Evolutionary conservation across 1,284 basidiomycete genomes (phyloP).

Genomic region (Albatrellus sp.): DNA sequence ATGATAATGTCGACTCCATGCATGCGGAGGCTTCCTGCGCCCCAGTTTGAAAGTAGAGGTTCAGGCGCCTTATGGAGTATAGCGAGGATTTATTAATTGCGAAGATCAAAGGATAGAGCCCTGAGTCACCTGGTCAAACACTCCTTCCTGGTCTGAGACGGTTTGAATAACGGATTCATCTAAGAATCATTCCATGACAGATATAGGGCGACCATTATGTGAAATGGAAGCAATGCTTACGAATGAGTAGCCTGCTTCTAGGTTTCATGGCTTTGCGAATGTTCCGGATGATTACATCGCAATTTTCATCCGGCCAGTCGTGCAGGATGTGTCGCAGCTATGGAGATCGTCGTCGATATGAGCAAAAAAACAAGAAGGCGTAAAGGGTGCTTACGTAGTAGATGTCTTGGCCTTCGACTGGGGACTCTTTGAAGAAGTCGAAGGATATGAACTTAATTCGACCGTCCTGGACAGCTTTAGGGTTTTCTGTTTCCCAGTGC

Average conservation of each 20-base stretch:
- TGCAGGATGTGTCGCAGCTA: slow-evolving; percentile 2
- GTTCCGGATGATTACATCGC: neutral
- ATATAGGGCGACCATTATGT: too few species aligned
- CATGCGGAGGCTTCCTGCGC: neutral
- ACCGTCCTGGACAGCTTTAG: neutral
- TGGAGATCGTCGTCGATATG: too few species aligned
- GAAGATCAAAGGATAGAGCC: neutral
- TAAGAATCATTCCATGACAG: neutral
- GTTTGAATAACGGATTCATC: slow-evolving; percentile 1
- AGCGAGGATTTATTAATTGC: neutral
- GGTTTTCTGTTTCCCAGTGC: neutral
- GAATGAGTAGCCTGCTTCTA: slow-evolving; percentile 1
- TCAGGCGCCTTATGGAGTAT: neutral
- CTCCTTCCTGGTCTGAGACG: too few species aligned
- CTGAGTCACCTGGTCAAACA: neutral
- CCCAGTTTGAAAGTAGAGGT: slow-evolving; percentile 1
- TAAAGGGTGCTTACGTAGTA: neutral
- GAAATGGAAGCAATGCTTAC: too few species aligned
- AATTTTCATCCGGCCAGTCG: neutral
- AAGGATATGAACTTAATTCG: neutral
- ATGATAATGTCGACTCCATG: slow-evolving; percentile 1
- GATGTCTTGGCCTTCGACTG: neutral
- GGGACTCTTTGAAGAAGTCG: slow-evolving; percentile 1
- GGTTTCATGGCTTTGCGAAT: neutral
- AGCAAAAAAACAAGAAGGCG: neutral